Base-by-base conservation (phyloP, 805 yeast species). In the Starmerella tilneyi region DNA sequence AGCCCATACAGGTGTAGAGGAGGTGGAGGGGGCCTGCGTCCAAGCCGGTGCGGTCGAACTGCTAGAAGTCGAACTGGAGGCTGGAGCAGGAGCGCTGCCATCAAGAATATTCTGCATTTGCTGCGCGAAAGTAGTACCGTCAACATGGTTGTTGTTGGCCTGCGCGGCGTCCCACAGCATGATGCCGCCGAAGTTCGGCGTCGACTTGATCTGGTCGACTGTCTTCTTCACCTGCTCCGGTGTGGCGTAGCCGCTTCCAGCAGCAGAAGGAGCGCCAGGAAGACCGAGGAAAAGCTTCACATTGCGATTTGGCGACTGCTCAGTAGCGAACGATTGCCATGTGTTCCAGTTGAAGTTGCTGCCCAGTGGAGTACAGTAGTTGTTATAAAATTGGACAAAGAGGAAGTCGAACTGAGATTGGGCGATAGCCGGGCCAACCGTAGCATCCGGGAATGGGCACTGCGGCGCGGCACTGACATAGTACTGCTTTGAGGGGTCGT, bases 391-490 rank as follows among this genome's bases (percentile, higher is more conserved):
- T 66, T 85, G 95, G 53, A 88, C 72, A 59, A 83, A 84, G 4
- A 84, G 81, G 62, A 77, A 84, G 64, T 86, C 95, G 53, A 86
- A 69, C 30, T 74, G 68, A 9, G 84, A 77, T 47, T 69, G 75
- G 50, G 79, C 80, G 56, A 82, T 75, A 42, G 74, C 74, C 51
- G 76, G 65, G 74, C 83, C 81, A 35, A 79, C 60, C 35, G 63
- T 72, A 39, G 75, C 79, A 66, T 86, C 96, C 16, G 95, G 94
- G 61, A 78, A 81, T 21, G 77, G 80, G 67, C 96, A 88, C 67
- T 85, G 95, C 17, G 96, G 96, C 51, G 96, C 89, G 53, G 94
- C 94, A 43, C 94, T 77, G 36, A 85, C 66, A 61, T 79, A 83
- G 66, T 78, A 83, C 23, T 64, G 56, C 63, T 78, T 81, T 37